These are phyloP conservation scores for Omphalotus guepiniiformis DNA, from an alignment of 768 basidiomycete genomes.

Conservation along the genomic window DNA sequence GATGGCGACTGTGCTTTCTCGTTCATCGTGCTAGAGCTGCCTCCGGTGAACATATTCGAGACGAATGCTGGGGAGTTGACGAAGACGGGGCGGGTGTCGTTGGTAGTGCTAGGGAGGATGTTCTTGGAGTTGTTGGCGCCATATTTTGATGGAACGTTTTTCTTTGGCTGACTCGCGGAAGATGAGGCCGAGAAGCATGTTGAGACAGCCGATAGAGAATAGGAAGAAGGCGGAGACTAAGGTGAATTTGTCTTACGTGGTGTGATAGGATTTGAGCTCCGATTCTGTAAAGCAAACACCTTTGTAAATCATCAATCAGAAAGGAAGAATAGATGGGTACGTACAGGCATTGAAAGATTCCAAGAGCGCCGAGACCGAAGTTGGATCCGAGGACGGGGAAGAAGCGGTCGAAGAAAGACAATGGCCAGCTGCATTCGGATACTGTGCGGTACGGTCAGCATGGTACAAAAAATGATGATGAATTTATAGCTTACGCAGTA, in stretches of 20 bases:
- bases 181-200: conserved; percentile 73
- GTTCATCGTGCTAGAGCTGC: conserved; percentile 5
- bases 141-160: conserved; percentile 60
- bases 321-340: conserved; percentile 22
- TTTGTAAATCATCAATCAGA: neutral
- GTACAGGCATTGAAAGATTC: conserved; percentile 82
- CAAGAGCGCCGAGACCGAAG: conserved; percentile 85
- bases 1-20: conserved; percentile 15
- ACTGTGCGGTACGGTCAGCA: conserved; percentile 23
- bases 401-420: conserved; percentile 73
- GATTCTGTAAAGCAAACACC: conserved; percentile 36
- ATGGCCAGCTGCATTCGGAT: conserved; percentile 81
- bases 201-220: conserved; percentile 87
- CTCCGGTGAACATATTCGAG: conserved; percentile 29
- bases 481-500: conserved; percentile 36
- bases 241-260: conserved; percentile 81
- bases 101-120: conserved; percentile 38
- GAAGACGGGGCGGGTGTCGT: conserved; percentile 31
- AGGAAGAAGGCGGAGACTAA: conserved; percentile 91
- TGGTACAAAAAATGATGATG: neutral
- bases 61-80: no score
- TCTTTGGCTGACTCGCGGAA: conserved; percentile 60
- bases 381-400: conserved; percentile 82
- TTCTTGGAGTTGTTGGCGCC: conserved; percentile 54
- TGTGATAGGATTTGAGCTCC: conserved; percentile 71